Conservation (phyloP, 768 basidiomycete species). For the Suillus alpinus region DNA sequence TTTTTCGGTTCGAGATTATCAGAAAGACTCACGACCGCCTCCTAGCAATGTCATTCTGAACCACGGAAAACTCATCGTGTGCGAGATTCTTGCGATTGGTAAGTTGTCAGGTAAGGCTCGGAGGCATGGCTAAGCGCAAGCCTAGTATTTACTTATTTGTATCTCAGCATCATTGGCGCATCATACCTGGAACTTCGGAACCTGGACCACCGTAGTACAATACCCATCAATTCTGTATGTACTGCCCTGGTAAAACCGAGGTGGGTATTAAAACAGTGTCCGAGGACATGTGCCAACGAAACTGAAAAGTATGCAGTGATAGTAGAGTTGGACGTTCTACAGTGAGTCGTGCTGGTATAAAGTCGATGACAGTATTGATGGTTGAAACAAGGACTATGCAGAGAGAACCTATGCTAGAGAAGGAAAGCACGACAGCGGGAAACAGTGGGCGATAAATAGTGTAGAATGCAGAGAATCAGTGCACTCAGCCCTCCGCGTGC, state of each 20-base stretch:
- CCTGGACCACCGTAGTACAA: neutral
- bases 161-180: neutral
- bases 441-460: neutral
- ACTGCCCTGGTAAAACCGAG: neutral
- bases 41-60: constrained; percentile 47
- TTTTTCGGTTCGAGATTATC: neutral
- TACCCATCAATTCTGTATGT: neutral
- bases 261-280: neutral
- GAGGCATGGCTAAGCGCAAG: neutral
- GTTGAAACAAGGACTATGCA: neutral
- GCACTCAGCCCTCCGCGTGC: constrained; percentile 21
- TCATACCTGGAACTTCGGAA: neutral
- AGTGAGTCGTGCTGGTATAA: neutral
- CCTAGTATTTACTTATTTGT: neutral
- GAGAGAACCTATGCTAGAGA: neutral
- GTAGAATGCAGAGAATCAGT: constrained; percentile 2
- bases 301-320: constrained; percentile 1
- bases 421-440: constrained; percentile 1
- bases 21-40: constrained; percentile 42
- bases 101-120: neutral
- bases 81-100: neutral
- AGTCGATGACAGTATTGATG: constrained; percentile 7
- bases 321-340: constrained; percentile 4
- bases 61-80: constrained; percentile 56
- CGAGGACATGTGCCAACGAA: neutral